These are phyloP conservation scores for Venturia nashicola DNA, from an alignment of 2,329 filamentous ascomycete species.

Conservation along the genomic window DNA sequence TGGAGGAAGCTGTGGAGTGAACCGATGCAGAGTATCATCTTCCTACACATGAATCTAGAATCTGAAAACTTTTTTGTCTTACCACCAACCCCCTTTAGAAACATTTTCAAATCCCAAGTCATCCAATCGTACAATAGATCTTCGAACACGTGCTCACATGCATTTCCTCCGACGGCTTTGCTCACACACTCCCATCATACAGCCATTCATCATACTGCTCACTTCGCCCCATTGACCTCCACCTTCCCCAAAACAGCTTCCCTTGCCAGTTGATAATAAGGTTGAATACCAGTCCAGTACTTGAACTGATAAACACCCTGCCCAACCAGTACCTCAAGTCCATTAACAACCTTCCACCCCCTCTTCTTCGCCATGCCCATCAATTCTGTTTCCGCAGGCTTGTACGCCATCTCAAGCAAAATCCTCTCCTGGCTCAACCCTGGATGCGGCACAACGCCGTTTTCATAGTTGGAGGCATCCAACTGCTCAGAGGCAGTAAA, in stretches of 20 bases:
- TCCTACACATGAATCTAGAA: too few species aligned
- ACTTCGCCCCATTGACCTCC: neutral
- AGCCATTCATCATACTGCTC: too few species aligned
- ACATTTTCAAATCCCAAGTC: too few species aligned
- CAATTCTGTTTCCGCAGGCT: slow-evolving; percentile 67
- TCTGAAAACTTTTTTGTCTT: too few species aligned
- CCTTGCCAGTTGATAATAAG: slow-evolving; percentile 58
- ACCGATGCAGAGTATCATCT: too few species aligned
- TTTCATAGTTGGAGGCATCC: slow-evolving; percentile 18
- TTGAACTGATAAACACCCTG: slow-evolving; percentile 81
- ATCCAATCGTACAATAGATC: too few species aligned
- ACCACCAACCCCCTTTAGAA: too few species aligned
- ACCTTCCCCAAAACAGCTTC: slow-evolving; percentile 13
- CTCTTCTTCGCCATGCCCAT: slow-evolving; percentile 71
- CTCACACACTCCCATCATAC: too few species aligned
- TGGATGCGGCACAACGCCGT: slow-evolving; percentile 14
- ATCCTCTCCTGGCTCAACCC: slow-evolving; percentile 30
- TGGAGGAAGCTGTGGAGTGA: too few species aligned
- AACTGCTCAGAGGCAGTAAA: slow-evolving; percentile 28
- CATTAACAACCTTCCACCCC: slow-evolving; percentile 74
- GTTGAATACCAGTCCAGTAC: slow-evolving; percentile 72
- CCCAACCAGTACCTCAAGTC: slow-evolving; percentile 76
- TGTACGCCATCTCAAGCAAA: slow-evolving; percentile 93
- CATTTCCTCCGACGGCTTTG: too few species aligned
- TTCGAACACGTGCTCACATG: too few species aligned